phyloP scores from a whole-genome alignment of 305 asterid genomes.

The Stenogyne calaminthoides region DNA sequence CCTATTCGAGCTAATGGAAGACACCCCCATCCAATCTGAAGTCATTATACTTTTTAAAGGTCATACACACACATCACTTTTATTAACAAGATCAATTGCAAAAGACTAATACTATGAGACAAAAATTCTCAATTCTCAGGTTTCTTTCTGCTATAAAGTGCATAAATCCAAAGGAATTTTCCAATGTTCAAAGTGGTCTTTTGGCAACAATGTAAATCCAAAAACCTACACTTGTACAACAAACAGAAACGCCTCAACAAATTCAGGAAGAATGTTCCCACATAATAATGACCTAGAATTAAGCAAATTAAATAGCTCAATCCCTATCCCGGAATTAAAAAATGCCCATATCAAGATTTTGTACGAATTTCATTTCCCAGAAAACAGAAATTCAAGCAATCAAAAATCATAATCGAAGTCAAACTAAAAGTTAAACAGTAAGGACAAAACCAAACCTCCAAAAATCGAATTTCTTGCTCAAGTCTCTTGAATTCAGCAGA shows the following conservation, averaged over 20 bases:
- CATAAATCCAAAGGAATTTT: not conserved
- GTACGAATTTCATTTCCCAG: conserved; percentile 13
- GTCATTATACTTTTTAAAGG: not conserved
- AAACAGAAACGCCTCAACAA: conserved; percentile 12
- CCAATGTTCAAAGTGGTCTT: conserved; percentile 6
- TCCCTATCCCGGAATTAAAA: not conserved
- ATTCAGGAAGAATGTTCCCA: conserved; percentile 17
- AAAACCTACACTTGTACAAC: not conserved
- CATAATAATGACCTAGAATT: not conserved
- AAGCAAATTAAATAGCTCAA: conserved; percentile 8
- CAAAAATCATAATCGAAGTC: conserved; percentile 9
- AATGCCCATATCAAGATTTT: conserved; percentile 23
- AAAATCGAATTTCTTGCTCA: conserved; percentile 65
- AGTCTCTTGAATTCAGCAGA: conserved; percentile 70
- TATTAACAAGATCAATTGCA: not conserved
- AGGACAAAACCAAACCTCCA: conserved; percentile 40
- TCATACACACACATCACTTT: not conserved
- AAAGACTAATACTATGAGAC: not conserved
- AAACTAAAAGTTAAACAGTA: not conserved
- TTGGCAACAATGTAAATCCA: not conserved
- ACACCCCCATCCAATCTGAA: not conserved
- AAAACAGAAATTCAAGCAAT: not conserved
- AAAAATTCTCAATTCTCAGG: not conserved
- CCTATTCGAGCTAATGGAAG: not conserved
- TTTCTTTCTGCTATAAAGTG: not conserved